A percentile compares a stretch with the other conserved stretches of the same genome.
Conservation (phyloP, 2,329 filamentous ascomycete genomes). For the Boeremia exigua region DNA sequence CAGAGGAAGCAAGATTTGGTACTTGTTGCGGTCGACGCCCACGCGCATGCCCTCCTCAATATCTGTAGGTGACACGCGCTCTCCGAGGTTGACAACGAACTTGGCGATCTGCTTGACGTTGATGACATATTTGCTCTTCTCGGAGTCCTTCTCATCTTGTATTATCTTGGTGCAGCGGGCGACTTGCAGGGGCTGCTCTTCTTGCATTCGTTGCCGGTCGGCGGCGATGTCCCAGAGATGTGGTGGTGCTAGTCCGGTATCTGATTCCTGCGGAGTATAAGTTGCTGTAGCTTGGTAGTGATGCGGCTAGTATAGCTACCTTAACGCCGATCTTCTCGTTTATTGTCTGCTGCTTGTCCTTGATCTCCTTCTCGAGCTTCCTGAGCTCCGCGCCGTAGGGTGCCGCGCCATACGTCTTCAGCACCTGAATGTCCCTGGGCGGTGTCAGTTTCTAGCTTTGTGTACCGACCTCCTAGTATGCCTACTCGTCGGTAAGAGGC, state of each 20-base stretch:
- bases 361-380: slow-evolving; percentile 99
- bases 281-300: background rate
- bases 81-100: slow-evolving; percentile 96
- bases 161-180: slow-evolving; percentile 99
- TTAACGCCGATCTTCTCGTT: slow-evolving; percentile 89
- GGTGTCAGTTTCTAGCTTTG: slow-evolving; percentile 38
- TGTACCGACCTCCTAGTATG: slow-evolving; percentile 20
- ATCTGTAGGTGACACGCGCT: slow-evolving; percentile 96
- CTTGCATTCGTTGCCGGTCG: slow-evolving; percentile 96
- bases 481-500: slow-evolving; percentile 93
- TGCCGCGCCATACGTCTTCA: slow-evolving; percentile 98
- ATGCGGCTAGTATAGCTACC: slow-evolving; percentile 14
- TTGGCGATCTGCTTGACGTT: slow-evolving; percentile 99
- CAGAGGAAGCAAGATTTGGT: slow-evolving; percentile 94
- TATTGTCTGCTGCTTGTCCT: slow-evolving; percentile 96
- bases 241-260: slow-evolving; percentile 95
- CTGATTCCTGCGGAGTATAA: slow-evolving; percentile 76
- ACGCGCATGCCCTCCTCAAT: slow-evolving; percentile 99
- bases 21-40: slow-evolving; percentile 97
- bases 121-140: slow-evolving; percentile 99
- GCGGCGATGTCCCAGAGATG: slow-evolving; percentile 99
- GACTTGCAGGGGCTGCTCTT: slow-evolving; percentile 97
- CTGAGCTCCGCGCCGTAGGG: slow-evolving; percentile 93
- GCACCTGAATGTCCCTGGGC: slow-evolving; percentile 92
- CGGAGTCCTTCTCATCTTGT: slow-evolving; percentile 89